Conservation (phyloP, 768 basidiomycete species). For the Hygrophorus russula region DNA sequence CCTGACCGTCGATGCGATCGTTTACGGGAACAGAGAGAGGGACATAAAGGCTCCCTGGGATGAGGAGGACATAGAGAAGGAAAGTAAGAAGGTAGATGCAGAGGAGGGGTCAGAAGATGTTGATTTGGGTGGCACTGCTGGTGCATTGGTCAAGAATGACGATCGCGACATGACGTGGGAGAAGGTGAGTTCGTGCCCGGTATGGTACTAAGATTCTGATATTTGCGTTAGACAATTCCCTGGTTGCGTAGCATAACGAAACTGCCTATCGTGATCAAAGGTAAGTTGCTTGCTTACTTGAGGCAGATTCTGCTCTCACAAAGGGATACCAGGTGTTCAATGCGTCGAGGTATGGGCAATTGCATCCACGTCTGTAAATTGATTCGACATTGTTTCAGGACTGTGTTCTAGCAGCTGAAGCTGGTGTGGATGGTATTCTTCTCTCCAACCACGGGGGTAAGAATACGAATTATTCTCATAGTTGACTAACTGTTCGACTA, state of each 20-base stretch:
- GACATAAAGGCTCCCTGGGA: conserved; percentile 44
- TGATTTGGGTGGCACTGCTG: conserved; percentile 51
- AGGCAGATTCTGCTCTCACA: background rate
- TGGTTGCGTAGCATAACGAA: conserved; percentile 64
- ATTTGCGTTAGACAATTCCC: conserved; percentile 29
- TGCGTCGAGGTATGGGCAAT: conserved; percentile 45
- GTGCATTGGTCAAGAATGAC: conserved; percentile 52
- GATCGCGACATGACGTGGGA: conserved; percentile 75
- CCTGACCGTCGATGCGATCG: conserved; percentile 85
- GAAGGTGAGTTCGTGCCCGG: conserved; percentile 26
- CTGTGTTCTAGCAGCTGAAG: conserved; percentile 72
- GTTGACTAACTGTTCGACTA: conserved; percentile 3
- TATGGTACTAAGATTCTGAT: background rate
- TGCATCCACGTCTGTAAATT: background rate
- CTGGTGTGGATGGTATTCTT: conserved; percentile 80
- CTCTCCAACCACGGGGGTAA: conserved; percentile 86
- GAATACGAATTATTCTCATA: conserved; percentile 9
- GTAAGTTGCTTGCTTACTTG: conserved; percentile 18
- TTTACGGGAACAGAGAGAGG: conserved; percentile 68
- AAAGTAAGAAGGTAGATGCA: conserved; percentile 16
- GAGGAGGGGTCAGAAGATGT: conserved; percentile 22
- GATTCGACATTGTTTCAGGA: conserved; percentile 37
- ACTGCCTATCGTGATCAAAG: conserved; percentile 68
- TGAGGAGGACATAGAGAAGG: conserved; percentile 44
- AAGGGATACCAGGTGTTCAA: conserved; percentile 43